These are phyloP conservation scores for Corinectria fuckeliana DNA, from an alignment of 2,329 filamentous ascomycete species.

Conservation along the genomic window DNA sequence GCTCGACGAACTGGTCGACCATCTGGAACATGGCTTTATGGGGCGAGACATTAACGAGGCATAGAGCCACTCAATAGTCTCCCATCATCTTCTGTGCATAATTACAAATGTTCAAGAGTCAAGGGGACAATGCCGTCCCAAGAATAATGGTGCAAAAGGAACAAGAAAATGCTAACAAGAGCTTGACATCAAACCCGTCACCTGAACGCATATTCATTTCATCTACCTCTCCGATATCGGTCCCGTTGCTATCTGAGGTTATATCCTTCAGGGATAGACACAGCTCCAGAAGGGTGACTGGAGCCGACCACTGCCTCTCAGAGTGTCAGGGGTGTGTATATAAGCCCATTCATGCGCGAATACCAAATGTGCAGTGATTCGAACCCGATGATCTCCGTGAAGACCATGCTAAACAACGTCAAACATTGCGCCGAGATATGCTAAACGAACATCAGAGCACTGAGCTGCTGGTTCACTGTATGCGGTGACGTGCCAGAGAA, in stretches of 20 bases:
- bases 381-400: constrained; percentile 30
- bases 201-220: constrained; percentile 30
- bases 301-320: constrained; percentile 23
- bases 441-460: constrained; percentile 36
- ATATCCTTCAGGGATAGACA: constrained; percentile 30
- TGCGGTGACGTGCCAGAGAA: constrained; percentile 24
- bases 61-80: not conserved
- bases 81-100: not conserved
- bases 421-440: constrained; percentile 45
- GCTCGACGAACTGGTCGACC: constrained; percentile 76
- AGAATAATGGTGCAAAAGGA: constrained; percentile 1
- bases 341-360: constrained; percentile 21
- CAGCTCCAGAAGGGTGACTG: constrained; percentile 28
- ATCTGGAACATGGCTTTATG: constrained; percentile 78
- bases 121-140: not conserved
- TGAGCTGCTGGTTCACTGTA: constrained; percentile 28
- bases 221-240: constrained; percentile 35
- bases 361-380: constrained; percentile 32
- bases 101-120: not conserved
- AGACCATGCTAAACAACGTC: constrained; percentile 32
- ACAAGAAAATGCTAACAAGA: not conserved
- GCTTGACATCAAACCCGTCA: not conserved
- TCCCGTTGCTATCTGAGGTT: constrained; percentile 26
- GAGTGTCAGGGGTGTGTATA: constrained; percentile 19
- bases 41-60: constrained; percentile 48